Conservation (phyloP, 2,329 filamentous ascomycete genomes). For the Seiridium cupressi region DNA sequence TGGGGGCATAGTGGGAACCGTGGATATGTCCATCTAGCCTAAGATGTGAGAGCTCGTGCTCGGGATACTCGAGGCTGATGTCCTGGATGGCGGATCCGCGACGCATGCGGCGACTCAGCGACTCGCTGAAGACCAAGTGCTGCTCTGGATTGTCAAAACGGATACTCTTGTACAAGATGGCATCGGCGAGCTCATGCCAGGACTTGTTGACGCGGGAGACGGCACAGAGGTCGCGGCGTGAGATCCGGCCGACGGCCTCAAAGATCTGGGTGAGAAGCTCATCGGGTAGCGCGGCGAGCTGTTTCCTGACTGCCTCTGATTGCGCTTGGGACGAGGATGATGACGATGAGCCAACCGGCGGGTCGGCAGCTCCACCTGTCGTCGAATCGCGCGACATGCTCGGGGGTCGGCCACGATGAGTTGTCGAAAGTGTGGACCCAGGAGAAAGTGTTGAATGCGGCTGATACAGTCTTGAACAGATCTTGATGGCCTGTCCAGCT, state of each 20-base stretch:
- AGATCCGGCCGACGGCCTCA: conserved; percentile 26
- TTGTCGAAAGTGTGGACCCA: neutral
- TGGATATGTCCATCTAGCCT: conserved; percentile 35
- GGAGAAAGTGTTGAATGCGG: neutral
- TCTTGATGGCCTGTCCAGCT: neutral
- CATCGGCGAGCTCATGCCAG: conserved; percentile 43
- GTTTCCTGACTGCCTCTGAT: neutral
- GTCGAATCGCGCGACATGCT: conserved; percentile 1
- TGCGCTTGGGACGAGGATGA: neutral
- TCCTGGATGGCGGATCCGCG: conserved; percentile 46
- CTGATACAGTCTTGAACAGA: neutral
- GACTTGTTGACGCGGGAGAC: conserved; percentile 40
- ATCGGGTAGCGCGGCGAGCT: conserved; percentile 33
- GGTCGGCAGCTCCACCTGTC: neutral
- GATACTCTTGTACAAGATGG: conserved; percentile 45
- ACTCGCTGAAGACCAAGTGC: conserved; percentile 47
- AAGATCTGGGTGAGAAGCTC: conserved; percentile 39
- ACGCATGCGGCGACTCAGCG: conserved; percentile 41
- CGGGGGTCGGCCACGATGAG: neutral
- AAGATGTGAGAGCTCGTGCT: conserved; percentile 39
- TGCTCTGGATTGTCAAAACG: conserved; percentile 45
- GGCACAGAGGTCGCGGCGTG: conserved; percentile 39
- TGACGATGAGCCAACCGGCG: neutral
- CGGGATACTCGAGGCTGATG: conserved; percentile 43
- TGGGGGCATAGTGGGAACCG: conserved; percentile 27